These are phyloP conservation scores for Macrophomina phaseolina DNA, from an alignment of 2,329 filamentous ascomycete genomes.

Conservation along the genomic window DNA sequence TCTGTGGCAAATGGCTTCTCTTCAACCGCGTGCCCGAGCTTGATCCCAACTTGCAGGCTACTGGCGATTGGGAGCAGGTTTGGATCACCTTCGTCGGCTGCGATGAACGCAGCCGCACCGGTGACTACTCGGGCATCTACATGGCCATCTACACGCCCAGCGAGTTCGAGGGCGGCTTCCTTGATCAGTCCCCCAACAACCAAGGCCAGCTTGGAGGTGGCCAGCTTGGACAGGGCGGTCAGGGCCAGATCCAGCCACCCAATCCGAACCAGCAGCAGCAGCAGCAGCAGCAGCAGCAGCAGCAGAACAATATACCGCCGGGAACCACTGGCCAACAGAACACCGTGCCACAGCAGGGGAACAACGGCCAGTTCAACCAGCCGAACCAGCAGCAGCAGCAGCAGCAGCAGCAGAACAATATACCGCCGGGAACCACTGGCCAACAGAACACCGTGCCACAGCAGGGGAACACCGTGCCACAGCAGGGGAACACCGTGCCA, in stretches of 20 bases:
- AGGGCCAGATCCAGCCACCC: not conserved
- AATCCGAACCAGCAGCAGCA: not conserved
- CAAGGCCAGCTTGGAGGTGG: not conserved
- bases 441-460: too few relatives aligned
- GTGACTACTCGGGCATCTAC: not conserved
- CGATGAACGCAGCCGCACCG: not conserved
- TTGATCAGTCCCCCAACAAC: not conserved
- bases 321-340: too few relatives aligned
- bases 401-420: not conserved
- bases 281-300: too few relatives aligned
- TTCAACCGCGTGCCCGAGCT: slow-evolving; percentile 12
- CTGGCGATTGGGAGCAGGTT: not conserved
- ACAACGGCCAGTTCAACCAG: too few relatives aligned
- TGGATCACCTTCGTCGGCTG: not conserved
- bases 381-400: too few relatives aligned
- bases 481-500: too few relatives aligned
- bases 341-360: too few relatives aligned
- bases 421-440: not conserved
- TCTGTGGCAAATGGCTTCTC: not conserved
- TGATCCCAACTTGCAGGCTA: not conserved
- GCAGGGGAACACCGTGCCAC: too few relatives aligned
- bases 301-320: not conserved
- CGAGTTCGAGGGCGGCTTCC: not conserved
- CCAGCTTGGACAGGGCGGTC: not conserved
- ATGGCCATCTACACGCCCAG: not conserved